Conservation (phyloP, 345 rosid species). For the Viola odorata region DNA sequence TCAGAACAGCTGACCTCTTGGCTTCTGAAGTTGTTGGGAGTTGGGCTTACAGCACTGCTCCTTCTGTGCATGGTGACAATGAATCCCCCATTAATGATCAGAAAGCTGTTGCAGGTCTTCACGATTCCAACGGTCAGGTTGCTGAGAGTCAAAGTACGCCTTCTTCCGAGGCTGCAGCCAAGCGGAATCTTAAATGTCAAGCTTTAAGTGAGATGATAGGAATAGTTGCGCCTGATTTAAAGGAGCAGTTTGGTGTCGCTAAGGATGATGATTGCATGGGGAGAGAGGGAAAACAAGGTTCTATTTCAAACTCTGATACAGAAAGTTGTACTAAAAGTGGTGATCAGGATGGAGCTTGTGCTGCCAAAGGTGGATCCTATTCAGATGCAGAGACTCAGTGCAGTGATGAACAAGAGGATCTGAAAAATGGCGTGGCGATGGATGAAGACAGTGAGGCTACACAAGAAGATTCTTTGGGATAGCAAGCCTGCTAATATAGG, state of each 20-base stretch:
- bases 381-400: conserved; percentile 46
- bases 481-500: conserved; percentile 11
- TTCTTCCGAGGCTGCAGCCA: conserved; percentile 32
- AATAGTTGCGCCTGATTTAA: conserved; percentile 57
- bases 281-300: conserved; percentile 27
- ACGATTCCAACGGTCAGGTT: conserved; percentile 38
- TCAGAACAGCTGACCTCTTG: conserved; percentile 73
- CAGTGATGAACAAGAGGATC: conserved; percentile 27
- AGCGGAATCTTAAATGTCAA: conserved; percentile 32
- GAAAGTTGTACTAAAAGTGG: conserved; percentile 41
- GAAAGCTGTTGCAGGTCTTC: conserved; percentile 28
- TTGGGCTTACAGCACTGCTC: conserved; percentile 83
- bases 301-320: conserved; percentile 49
- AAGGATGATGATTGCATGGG: conserved; percentile 26
- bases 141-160: conserved; percentile 60
- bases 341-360: conserved; percentile 12
- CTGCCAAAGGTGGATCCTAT: conserved; percentile 14
- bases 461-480: conserved; percentile 32
- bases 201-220: conserved; percentile 58
- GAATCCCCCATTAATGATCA: conserved; percentile 53
- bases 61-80: conserved; percentile 72
- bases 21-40: conserved; percentile 87
- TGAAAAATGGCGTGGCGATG: conserved; percentile 44
- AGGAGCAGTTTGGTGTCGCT: conserved; percentile 39
- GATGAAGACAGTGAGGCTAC: conserved; percentile 55